Base-by-base conservation (phyloP, 371 early-diverging fungal species). In the Mortierella sp. region DNA sequence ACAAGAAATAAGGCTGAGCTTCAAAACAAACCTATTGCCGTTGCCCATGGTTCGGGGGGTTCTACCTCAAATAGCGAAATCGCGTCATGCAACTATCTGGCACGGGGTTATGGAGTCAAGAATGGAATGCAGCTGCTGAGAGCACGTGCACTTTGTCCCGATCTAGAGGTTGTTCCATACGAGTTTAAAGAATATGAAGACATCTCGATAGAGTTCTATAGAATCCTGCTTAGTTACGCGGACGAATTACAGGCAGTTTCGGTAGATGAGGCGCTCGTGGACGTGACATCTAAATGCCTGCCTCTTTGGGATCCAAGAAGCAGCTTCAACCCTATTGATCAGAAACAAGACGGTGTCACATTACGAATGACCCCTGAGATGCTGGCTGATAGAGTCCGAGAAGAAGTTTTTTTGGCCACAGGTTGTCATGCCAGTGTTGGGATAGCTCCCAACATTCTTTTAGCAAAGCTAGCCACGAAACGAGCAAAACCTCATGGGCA, bases 401-500 rank as follows among this genome's bases (percentile, higher is more conserved):
- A 61, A 31, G 75, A 83, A 26, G 88, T 96, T 9, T 70, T 82
- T 17, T 74, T 79, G 1, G 84, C 68, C 6, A 95, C 93, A 1
- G 86, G 86, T 13, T 95, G 93, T 67, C 78, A 88, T 42, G 92
- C 88, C 0, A 92, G 92, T 78, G 84, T 96, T 15, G 97, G 96
- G 1, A 89, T 94, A 19, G 92, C 93, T 0, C 76, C 87, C 10
- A 95, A 90, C 61, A 90, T 93, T 61, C 83, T 96, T 7, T 49
- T 95, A n/a, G 95, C 96, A 23, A 86, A 93, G 69, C 64, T 96
- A 34, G 93, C 96, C 0, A 96, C 96, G 2, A 87, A 86, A 56
- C 84, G 84, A 57, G 97, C 97, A 10, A 97, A 97, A 70, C 96
- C 97, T 0, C 82, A 94, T 66, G 94, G 93, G 6, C 88, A 88